Evolutionary conservation across 179 eudicot species (phyloP).

Genomic region (Camellia oleifera): DNA sequence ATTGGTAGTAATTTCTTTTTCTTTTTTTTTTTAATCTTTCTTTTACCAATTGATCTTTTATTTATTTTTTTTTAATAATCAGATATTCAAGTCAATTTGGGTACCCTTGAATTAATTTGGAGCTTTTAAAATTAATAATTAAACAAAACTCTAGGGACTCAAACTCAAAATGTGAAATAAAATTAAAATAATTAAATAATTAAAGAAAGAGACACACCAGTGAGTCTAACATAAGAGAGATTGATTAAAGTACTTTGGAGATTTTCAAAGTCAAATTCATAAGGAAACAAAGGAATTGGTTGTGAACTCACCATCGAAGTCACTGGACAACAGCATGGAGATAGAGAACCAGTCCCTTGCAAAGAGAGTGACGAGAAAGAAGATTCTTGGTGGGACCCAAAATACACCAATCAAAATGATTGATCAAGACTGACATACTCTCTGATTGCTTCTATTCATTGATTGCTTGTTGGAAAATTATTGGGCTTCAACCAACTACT

Average conservation of each 20-base stretch:
- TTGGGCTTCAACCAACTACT: background rate
- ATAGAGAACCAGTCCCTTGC: background rate
- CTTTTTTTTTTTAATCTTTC: too few relatives aligned
- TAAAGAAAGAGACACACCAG: background rate
- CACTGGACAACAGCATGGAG: background rate
- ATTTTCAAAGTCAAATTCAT: background rate
- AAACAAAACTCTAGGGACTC: too few relatives aligned
- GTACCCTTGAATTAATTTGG: too few relatives aligned
- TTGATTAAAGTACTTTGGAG: background rate
- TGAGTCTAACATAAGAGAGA: background rate
- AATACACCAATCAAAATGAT: background rate
- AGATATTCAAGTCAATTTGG: too few relatives aligned
- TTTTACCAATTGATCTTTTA: too few relatives aligned
- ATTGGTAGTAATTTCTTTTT: background rate
- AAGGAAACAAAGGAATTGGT: conserved; percentile 11
- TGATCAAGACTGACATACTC: background rate
- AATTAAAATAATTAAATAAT: background rate
- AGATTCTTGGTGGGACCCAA: conserved; percentile 1
- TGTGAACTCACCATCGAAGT: conserved; percentile 16
- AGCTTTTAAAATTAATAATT: too few relatives aligned
- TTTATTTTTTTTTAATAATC: too few relatives aligned
- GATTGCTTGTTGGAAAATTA: background rate
- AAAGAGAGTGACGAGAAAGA: background rate
- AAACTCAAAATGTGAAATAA: too few relatives aligned
- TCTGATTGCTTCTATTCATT: too few relatives aligned